Percentiles rank a stretch among this genome's conserved stretches.
Conservation (phyloP, 2,329 filamentous ascomycete species). For the Ambrosiella cleistominuta region DNA sequence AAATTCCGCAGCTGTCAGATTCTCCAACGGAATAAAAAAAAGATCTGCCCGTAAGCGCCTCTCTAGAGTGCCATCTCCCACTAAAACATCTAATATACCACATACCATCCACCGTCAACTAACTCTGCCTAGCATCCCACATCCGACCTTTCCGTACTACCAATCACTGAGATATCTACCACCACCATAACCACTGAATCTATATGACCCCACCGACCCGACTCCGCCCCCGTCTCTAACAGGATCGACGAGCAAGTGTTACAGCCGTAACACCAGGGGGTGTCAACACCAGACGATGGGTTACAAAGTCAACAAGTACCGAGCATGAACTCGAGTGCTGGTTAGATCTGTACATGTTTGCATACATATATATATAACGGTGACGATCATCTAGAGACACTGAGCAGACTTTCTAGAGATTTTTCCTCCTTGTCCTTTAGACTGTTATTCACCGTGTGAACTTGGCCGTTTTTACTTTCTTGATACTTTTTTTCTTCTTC, state of each 20-base stretch:
- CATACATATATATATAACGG: neutral
- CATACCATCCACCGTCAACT: no score
- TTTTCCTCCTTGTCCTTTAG: neutral
- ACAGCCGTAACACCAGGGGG: neutral
- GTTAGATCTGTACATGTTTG: neutral
- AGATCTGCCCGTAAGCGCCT: no score
- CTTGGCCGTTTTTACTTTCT: neutral
- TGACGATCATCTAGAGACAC: neutral
- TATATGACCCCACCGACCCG: neutral
- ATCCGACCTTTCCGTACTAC: neutral
- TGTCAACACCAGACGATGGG: neutral
- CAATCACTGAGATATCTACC: neutral
- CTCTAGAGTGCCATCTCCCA: no score
- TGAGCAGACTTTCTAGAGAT: neutral
- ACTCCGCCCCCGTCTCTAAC: neutral
- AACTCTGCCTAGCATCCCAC: no score
- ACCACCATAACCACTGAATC: neutral
- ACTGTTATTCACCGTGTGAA: neutral
- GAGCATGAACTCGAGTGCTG: neutral
- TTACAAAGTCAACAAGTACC: neutral
- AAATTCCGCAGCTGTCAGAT: no score
- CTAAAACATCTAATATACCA: no score
- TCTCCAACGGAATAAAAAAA: no score
- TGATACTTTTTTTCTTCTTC: neutral
- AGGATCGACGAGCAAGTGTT: neutral